Evolutionary conservation across 805 yeast genomes (phyloP).

Genomic region (Yarrowia deformans): DNA sequence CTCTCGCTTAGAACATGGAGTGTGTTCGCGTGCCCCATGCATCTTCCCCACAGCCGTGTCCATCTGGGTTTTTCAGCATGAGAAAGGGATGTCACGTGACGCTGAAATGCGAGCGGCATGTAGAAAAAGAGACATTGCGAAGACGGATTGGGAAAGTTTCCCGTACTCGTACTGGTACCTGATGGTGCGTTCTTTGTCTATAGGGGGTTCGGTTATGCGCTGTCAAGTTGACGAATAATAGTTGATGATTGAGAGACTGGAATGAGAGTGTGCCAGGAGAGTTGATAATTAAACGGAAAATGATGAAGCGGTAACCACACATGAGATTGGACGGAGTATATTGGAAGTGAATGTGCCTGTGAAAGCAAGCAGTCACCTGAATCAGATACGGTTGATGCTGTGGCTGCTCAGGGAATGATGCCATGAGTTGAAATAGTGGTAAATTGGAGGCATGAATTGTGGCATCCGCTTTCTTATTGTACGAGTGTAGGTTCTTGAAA

Average conservation of each 20-base stretch:
- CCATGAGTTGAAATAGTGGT: no score
- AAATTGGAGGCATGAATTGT: no score
- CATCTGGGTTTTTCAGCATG: background rate
- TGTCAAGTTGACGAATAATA: background rate
- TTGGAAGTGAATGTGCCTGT: no score
- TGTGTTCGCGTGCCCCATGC: conserved; percentile 13
- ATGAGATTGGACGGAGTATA: no score
- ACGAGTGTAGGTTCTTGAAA: no score
- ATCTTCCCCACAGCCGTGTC: conserved; percentile 21
- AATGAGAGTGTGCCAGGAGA: no score
- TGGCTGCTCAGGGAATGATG: no score
- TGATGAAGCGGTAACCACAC: no score
- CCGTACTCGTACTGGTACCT: background rate
- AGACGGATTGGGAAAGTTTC: background rate
- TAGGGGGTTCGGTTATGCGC: background rate
- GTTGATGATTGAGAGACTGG: background rate
- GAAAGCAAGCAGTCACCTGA: no score
- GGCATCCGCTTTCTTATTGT: no score
- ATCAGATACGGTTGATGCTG: no score
- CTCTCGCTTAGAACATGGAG: conserved; percentile 1
- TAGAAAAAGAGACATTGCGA: conserved; percentile 2
- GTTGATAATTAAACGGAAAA: no score
- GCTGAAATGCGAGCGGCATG: background rate
- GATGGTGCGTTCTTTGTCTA: background rate
- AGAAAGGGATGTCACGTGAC: background rate